phyloP scores from a whole-genome alignment of 257 asterid genomes.

The Vinca minor region DNA sequence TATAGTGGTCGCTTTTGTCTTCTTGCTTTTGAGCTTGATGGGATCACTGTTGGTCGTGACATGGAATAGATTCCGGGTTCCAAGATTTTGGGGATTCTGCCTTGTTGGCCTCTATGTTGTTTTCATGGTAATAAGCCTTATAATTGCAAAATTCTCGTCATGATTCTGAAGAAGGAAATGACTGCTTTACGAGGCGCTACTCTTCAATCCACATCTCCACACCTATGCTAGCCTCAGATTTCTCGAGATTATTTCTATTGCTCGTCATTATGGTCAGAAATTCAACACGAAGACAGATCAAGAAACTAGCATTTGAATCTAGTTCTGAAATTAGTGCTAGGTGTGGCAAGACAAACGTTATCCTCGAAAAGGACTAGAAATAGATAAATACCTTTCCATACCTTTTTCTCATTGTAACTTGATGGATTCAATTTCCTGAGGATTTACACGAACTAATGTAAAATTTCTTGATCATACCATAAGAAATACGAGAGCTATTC shows the following conservation, averaged over 20 bases:
- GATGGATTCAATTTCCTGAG: no score
- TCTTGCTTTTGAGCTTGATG: constrained; percentile 89
- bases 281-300: neutral
- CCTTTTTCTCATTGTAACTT: neutral
- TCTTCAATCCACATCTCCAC: neutral
- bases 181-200: neutral
- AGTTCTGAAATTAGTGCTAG: no score
- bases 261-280: neutral
- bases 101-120: constrained; percentile 72
- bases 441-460: neutral
- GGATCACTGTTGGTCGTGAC: constrained; percentile 84
- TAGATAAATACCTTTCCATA: neutral
- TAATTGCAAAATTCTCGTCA: constrained; percentile 54
- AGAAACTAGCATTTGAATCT: neutral
- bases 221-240: no score
- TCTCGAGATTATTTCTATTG: neutral
- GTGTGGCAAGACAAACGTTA: no score
- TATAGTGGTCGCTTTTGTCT: constrained; percentile 78
- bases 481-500: neutral
- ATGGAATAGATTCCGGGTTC: constrained; percentile 83
- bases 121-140: constrained; percentile 56
- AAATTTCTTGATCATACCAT: neutral
- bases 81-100: constrained; percentile 96
- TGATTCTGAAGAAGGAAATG: constrained; percentile 20
- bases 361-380: no score